Evolutionary conservation across 306 rosid species (phyloP), one percentile per base, ranked within the genome.

Genomic region (Luffa aegyptiaca): DNA sequence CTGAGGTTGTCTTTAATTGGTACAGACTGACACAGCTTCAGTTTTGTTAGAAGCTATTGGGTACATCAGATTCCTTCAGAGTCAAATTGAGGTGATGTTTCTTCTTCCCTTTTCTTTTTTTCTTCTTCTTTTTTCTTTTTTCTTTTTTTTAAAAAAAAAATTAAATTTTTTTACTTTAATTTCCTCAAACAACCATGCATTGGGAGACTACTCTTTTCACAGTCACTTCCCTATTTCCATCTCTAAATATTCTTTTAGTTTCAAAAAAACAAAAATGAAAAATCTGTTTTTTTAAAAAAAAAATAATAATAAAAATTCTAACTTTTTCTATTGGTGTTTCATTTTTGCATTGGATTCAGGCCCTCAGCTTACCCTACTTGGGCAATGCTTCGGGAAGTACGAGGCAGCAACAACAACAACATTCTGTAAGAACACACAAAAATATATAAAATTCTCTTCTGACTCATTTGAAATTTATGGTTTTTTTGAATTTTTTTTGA

Each of bases 11-110:
- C 20, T 53, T 62, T 70, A 5, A 77, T 80, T 91, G 90, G 90
- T 91, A 85, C 97, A 96, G 99, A 96, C 99, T 96, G 99, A 96
- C 99, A 96, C 99, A 17, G 98, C 99, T 71, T 96, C 99, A 83
- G 99, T 96, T 83, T 90, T 96, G 97, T 90, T 96, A 89, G 99
- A 96, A 87, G 94, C 99, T 87, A 87, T 96, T 89, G 98, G 97
- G 66, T 96, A 96, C 87, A 90, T 96, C 86, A 91, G 98, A 96
- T 96, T 96, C 99, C 99, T 96, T 89, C 99, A 96, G 89, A 91
- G 88, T 89, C 99, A 96, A 91, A 90, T 96, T 87, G 98, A 91
- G 99, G 99, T 96, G 86, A 88, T 84, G 82, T 82, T 79, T 85
- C 81, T 88, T 72, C 82, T 33, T 53, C 16, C 80, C 78, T 77